Percentiles rank a stretch among this genome's conserved stretches.
Evolutionary conservation across 2,329 filamentous ascomycete species (phyloP).

Genomic region (Colletotrichum brevisporum): DNA sequence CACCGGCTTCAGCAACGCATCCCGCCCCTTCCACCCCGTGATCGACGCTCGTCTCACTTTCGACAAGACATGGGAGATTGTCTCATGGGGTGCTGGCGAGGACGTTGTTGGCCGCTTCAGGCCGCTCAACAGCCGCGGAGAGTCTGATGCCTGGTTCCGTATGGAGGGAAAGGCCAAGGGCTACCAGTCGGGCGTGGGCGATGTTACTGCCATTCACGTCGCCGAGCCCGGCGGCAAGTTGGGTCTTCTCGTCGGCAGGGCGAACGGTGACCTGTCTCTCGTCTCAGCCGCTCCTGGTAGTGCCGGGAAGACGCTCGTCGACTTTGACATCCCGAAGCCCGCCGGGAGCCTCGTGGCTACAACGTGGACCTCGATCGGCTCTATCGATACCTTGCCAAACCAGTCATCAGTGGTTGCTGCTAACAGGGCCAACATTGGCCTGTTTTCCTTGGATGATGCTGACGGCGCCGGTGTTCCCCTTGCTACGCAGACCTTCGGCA

Average conservation of each 20-base stretch:
- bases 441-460: constrained; percentile 37
- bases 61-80: constrained; percentile 58
- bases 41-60: constrained; percentile 60
- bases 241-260: constrained; percentile 62
- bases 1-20: constrained; percentile 24
- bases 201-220: constrained; percentile 63
- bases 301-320: constrained; percentile 46
- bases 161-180: constrained; percentile 56
- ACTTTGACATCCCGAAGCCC: constrained; percentile 45
- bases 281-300: constrained; percentile 55
- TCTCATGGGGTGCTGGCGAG: constrained; percentile 67
- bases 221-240: constrained; percentile 52
- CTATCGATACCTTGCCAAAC: constrained; percentile 34
- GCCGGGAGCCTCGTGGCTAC: constrained; percentile 48
- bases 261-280: constrained; percentile 64
- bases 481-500: constrained; percentile 34
- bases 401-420: constrained; percentile 37
- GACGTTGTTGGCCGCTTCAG: constrained; percentile 62
- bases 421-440: constrained; percentile 37
- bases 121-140: constrained; percentile 43
- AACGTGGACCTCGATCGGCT: constrained; percentile 45
- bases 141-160: constrained; percentile 41
- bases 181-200: constrained; percentile 61
- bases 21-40: constrained; percentile 58
- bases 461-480: constrained; percentile 15